Evolutionary conservation across 1,284 basidiomycete species (phyloP), one percentile per base, ranked within the genome.

Genomic region (Takashimella tepidaria): DNA sequence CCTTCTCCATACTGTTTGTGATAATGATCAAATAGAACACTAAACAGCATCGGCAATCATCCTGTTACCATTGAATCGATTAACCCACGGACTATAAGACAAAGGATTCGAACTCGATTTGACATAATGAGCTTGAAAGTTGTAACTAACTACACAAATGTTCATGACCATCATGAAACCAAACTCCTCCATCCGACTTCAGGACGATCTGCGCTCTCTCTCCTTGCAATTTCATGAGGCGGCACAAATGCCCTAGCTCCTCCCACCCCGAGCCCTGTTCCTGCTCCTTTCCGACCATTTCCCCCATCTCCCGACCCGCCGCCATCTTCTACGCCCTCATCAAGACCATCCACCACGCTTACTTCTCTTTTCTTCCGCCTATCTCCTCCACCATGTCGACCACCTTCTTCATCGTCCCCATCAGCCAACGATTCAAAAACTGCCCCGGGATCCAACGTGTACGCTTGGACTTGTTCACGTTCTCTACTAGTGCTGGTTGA

Each of bases 341-440:
- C 31, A 37, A 8, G 8, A 8, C 31, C 31, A 37, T 42, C 16
- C n/a, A n/a, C n/a, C n/a, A n/a, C n/a, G n/a, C n/a, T n/a, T n/a
- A n/a, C n/a, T n/a, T n/a, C n/a, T 11, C 49, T 20, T 43, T 48
- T 37, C 4, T 47, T 16, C 13, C n/a, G 41, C 10, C 45, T 42
- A 4, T 25, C 25, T 5, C 20, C 47, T 16, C 49, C 62, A 16
- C 59, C 62, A 10, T 53, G 57, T 4, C 54, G 58, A 10, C 56
- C 56, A 19, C 58, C 58, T 20, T 53, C 61, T 4, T 63, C 66
- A 8, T 66, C 63, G 5, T 60, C 61, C 5, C 27, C 56, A 53
- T 69, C 69, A 8, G 60, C 70, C 40, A 72, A 51, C 1, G 59
- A 49, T 57, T 71, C 70, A 50, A 69, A 70, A 21, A 70, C 62